Evolutionary conservation across 2,329 filamentous ascomycete species (phyloP).

Genomic region (Cladosporium sp.): DNA sequence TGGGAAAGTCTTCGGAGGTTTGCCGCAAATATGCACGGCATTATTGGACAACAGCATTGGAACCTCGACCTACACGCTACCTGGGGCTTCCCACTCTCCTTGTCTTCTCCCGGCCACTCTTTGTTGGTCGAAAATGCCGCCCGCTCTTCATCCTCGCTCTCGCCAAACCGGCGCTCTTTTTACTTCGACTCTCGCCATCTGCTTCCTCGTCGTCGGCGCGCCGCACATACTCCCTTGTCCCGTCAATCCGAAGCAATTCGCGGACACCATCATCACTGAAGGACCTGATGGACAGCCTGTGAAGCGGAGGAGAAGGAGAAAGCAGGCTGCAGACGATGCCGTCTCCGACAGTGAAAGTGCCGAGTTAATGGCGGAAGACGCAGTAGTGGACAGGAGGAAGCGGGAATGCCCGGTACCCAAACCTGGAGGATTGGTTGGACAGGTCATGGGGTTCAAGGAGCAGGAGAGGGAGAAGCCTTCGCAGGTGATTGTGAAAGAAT

Average conservation of each 20-base stretch:
- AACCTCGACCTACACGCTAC: background rate
- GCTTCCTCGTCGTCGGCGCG: constrained; percentile 86
- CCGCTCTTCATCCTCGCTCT: constrained; percentile 85
- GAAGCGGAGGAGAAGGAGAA: constrained; percentile 40
- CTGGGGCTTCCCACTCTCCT: background rate
- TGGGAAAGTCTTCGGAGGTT: constrained; percentile 2
- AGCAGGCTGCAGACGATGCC: constrained; percentile 20
- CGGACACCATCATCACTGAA: constrained; percentile 55
- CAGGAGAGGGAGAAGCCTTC: constrained; percentile 22
- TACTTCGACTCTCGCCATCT: constrained; percentile 82
- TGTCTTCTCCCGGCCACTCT: background rate
- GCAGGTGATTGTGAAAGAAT: constrained; percentile 26
- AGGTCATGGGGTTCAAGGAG: constrained; percentile 65
- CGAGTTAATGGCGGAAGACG: background rate
- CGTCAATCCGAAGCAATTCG: constrained; percentile 67
- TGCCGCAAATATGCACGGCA: constrained; percentile 11
- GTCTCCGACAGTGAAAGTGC: constrained; percentile 2
- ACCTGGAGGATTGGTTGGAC: constrained; percentile 71
- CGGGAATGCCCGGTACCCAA: constrained; percentile 92
- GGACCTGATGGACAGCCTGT: constrained; percentile 25
- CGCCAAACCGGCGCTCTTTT: constrained; percentile 92
- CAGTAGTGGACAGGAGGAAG: constrained; percentile 30
- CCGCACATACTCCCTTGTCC: constrained; percentile 92
- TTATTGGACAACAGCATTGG: constrained; percentile 5
- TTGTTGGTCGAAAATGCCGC: constrained; percentile 59